These are phyloP conservation scores for Spiromastix sp. DNA, from an alignment of 2,329 filamentous ascomycete genomes.

Conservation along the genomic window DNA sequence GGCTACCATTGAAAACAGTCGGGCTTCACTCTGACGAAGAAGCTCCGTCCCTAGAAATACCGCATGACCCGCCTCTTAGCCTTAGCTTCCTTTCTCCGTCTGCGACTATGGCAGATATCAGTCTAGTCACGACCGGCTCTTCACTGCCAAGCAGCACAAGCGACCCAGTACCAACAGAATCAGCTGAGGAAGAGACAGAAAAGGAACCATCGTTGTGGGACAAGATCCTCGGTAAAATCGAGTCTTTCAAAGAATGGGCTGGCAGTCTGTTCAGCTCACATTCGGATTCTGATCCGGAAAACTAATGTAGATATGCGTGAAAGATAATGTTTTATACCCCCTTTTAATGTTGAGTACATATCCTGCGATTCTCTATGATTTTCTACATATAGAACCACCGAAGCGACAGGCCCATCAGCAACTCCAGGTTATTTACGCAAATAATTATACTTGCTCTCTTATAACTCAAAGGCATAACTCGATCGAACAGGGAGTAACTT, in stretches of 20 bases:
- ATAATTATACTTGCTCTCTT: too few relatives aligned
- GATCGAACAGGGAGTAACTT: too few relatives aligned
- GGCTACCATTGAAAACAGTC: constrained; percentile 34
- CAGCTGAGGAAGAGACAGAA: constrained; percentile 7
- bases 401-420: too few relatives aligned
- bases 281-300: not conserved
- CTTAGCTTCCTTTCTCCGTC: not conserved
- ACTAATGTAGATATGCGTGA: not conserved
- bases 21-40: constrained; percentile 35
- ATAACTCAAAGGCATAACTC: too few relatives aligned
- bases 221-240: constrained; percentile 23
- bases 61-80: constrained; percentile 22
- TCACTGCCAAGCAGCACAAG: constrained; percentile 4
- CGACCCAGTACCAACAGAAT: constrained; percentile 5
- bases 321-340: too few relatives aligned
- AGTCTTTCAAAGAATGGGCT: constrained; percentile 27
- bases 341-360: not conserved
- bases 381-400: too few relatives aligned
- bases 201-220: constrained; percentile 22
- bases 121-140: too few relatives aligned
- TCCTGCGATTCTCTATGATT: too few relatives aligned
- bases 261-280: constrained; percentile 13
- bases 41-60: constrained; percentile 20
- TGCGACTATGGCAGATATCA: not conserved
- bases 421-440: too few relatives aligned